Percentiles rank a stretch among this genome's conserved stretches.
These are phyloP conservation scores for Didymella keratinophila DNA, from an alignment of 2,329 filamentous ascomycete species.

Conservation along the genomic window DNA sequence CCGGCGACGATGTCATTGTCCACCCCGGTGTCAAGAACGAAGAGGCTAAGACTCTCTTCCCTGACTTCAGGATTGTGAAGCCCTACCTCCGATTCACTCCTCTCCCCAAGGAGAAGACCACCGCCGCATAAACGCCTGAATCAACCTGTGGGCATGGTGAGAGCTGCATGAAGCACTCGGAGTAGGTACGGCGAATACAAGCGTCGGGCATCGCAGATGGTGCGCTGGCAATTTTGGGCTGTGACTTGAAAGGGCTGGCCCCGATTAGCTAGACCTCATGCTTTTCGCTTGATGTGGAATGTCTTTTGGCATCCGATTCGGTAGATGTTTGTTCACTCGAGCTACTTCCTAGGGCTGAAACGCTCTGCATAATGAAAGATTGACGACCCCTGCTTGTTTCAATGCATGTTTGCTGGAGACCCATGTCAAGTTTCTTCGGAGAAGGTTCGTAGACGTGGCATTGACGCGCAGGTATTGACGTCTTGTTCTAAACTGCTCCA, in stretches of 20 bases:
- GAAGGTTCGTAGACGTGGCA: background rate
- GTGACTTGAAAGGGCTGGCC: background rate
- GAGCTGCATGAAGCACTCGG: conserved; percentile 7
- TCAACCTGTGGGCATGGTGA: background rate
- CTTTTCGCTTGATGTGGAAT: conserved; percentile 11
- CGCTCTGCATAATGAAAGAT: conserved; percentile 21
- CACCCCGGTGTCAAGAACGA: conserved; percentile 66
- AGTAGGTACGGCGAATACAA: conserved; percentile 10
- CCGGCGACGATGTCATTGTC: conserved; percentile 68
- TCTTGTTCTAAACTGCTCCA: background rate
- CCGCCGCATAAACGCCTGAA: conserved; percentile 47
- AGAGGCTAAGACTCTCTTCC: conserved; percentile 66
- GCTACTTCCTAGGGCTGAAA: conserved; percentile 19
- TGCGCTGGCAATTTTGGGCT: conserved; percentile 11
- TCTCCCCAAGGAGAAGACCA: conserved; percentile 65
- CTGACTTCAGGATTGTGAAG: conserved; percentile 68
- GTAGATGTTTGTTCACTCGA: conserved; percentile 12
- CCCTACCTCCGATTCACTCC: conserved; percentile 68
- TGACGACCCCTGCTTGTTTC: conserved; percentile 17
- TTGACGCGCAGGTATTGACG: conserved; percentile 1
- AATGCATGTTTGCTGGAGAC: conserved; percentile 5
- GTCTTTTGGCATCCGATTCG: conserved; percentile 6
- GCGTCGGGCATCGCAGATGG: conserved; percentile 15
- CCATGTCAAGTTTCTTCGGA: background rate
- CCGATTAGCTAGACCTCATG: conserved; percentile 13